Base-by-base conservation (phyloP, 352 stramenopile genomes). In the Phytophthora crassamura region DNA sequence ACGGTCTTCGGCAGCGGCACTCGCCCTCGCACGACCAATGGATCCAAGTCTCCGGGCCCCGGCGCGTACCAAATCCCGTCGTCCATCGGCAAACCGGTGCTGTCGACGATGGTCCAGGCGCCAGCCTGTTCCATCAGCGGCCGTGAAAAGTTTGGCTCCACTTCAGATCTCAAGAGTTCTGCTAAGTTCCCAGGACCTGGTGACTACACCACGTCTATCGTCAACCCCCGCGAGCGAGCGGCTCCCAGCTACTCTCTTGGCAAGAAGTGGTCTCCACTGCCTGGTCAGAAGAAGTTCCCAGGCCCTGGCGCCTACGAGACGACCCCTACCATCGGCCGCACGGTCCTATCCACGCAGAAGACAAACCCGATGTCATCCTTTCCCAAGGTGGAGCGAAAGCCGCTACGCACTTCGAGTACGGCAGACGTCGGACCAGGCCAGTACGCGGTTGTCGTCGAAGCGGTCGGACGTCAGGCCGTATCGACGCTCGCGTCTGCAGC, bases 121-220 rank as follows among this genome's bases (percentile, higher is more conserved):
- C 82, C 84, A 15, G 57, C 80, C 1, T 90, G 75, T 30, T 90
- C 84, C 18, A 89, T 93, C 69, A 88, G 75, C 16, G 84, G 84
- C 7, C 82, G 84, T 42, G 84, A 93, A 64, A 91, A 91, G 65
- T 93, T 93, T 59, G 82, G 84, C 32, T 91, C 82, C 8, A 89
- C 82, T 3, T 64, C 77, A 5, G 80, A 91, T 51, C 47, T 78
- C 18, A 84, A 88, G 33, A 22, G 47, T 1, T 69, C 75, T 0
- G 73, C 65, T 5, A 90, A 81, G 58, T 72, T 69, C 40, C 84
- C 81, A 2, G 84, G 84, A 8, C 84, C 82, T 7, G 84, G 84
- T 11, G 80, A 91, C 54, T 93, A 93, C 75, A 87, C 53, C 6
- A 77, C 72, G 0, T 43, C 54, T 34, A 84, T 91, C 48, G 74